A percentile compares a stretch with the other conserved stretches of the same genome.
Conservation (phyloP, 2,329 filamentous ascomycete species). For the Pestalotiopsis sp. region DNA sequence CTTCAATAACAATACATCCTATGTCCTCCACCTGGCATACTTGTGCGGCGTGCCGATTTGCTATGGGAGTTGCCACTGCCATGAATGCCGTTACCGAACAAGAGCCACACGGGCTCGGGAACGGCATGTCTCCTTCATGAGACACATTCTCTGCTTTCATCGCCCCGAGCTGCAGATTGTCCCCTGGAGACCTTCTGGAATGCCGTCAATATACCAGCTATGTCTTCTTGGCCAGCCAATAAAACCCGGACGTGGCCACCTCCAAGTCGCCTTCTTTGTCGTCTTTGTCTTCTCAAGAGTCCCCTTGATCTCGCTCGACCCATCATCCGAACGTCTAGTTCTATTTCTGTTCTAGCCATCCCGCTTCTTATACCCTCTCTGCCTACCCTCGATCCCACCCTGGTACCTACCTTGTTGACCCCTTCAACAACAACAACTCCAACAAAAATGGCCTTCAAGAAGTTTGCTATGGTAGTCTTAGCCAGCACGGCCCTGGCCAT, state of each 20-base stretch:
- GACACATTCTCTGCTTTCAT: conserved; percentile 20
- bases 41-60: background rate
- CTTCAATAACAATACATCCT: background rate
- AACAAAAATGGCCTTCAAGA: conserved; percentile 24
- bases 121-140: conserved; percentile 1
- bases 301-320: conserved; percentile 15
- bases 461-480: conserved; percentile 21
- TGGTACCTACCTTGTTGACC: background rate
- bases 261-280: conserved; percentile 12
- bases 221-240: conserved; percentile 12
- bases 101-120: background rate
- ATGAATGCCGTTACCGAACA: background rate
- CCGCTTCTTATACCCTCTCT: background rate
- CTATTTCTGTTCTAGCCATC: background rate
- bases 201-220: conserved; percentile 13
- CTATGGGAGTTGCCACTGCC: background rate
- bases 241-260: conserved; percentile 17
- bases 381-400: background rate
- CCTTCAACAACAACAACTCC: background rate
- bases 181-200: conserved; percentile 13
- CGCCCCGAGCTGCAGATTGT: background rate
- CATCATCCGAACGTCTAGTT: background rate
- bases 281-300: conserved; percentile 20
- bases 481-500: conserved; percentile 22
- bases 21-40: background rate